phyloP scores from a whole-genome alignment of 305 asterid genomes.

The Solanum hybrid region DNA sequence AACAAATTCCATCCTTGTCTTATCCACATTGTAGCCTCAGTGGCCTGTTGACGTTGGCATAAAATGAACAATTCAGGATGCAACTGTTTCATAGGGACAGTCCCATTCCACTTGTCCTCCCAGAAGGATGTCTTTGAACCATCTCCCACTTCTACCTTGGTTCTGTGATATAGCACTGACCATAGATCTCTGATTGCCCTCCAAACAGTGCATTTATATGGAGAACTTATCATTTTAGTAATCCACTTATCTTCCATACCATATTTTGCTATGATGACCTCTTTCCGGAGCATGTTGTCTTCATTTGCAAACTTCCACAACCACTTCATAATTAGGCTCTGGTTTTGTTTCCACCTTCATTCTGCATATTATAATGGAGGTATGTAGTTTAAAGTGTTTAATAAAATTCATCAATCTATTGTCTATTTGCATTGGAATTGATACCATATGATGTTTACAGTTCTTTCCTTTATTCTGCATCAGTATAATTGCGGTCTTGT shows the following conservation, averaged over 20 bases:
- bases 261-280: background rate
- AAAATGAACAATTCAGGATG: background rate
- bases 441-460: background rate
- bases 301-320: background rate
- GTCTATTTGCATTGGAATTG: background rate
- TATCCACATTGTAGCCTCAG: background rate
- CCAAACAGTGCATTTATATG: background rate
- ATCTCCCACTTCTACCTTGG: background rate
- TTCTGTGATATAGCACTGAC: background rate
- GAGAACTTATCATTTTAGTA: background rate
- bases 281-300: background rate
- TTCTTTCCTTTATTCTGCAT: background rate
- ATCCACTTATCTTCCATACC: background rate
- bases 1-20: background rate
- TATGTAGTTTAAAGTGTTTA: background rate
- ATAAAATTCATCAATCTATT: background rate
- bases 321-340: background rate
- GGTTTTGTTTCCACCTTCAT: background rate
- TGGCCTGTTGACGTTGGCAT: background rate
- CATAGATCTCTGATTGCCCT: background rate
- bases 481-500: background rate
- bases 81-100: background rate
- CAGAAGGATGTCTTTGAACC: background rate
- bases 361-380: background rate
- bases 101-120: background rate